These are phyloP conservation scores for Rhizopogon vulgaris DNA, from an alignment of 768 basidiomycete species.

Conservation along the genomic window DNA sequence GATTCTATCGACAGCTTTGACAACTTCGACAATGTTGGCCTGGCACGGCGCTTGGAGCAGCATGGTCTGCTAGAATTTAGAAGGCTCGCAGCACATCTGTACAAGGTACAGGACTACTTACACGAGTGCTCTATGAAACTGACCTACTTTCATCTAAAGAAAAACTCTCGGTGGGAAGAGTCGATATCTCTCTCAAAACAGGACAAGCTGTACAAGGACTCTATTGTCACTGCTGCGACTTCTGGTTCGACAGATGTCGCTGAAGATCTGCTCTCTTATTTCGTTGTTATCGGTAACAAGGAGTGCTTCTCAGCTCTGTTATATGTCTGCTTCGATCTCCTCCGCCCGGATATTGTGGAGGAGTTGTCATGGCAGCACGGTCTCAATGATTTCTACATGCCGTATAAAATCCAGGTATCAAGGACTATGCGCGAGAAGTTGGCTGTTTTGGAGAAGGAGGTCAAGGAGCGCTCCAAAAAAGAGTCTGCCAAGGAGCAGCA, in stretches of 20 bases:
- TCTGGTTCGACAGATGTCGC: constrained; percentile 84
- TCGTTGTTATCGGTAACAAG: constrained; percentile 97
- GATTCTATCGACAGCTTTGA: constrained; percentile 98
- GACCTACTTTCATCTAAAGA: constrained; percentile 39
- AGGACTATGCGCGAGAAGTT: constrained; percentile 78
- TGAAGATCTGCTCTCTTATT: constrained; percentile 92
- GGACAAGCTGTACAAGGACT: constrained; percentile 96
- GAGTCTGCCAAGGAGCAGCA: constrained; percentile 85
- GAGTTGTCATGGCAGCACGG: constrained; percentile 96
- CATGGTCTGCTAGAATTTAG: constrained; percentile 95
- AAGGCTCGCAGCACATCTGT: constrained; percentile 88
- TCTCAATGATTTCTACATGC: constrained; percentile 96
- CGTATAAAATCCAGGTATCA: constrained; percentile 86
- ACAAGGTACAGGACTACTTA: constrained; percentile 56
- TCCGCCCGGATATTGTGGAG: constrained; percentile 87
- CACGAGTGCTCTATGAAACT: neutral
- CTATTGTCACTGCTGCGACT: constrained; percentile 87
- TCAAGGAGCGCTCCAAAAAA: constrained; percentile 82
- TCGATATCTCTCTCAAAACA: constrained; percentile 93
- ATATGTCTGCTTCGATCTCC: constrained; percentile 92
- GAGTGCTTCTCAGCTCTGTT: constrained; percentile 92
- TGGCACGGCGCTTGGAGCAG: constrained; percentile 81
- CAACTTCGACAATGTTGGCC: constrained; percentile 89
- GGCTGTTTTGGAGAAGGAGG: constrained; percentile 78
- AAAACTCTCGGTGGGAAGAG: constrained; percentile 95